A percentile compares a stretch with the other conserved stretches of the same genome.
Conservation (phyloP, 2,329 filamentous ascomycete genomes). For the Fusarium drepaniforme region DNA sequence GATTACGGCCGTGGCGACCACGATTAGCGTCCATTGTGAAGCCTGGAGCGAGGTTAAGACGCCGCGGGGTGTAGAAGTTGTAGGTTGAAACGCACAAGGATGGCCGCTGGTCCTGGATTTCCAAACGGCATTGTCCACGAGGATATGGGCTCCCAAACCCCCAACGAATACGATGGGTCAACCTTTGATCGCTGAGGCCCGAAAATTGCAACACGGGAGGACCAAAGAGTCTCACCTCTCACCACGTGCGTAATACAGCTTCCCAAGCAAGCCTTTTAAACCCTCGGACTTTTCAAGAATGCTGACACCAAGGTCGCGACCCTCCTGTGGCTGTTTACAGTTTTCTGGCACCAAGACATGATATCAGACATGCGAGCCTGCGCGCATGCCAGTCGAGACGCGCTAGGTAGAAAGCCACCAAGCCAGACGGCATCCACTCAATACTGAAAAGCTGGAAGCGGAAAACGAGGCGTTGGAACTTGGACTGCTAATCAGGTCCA, state of each 20-base stretch:
- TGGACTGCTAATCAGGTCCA: background rate
- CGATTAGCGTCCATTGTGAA: constrained; percentile 24
- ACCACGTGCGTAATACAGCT: background rate
- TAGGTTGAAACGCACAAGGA: constrained; percentile 6
- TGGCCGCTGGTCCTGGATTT: constrained; percentile 1
- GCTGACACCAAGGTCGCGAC: constrained; percentile 3
- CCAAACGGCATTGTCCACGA: background rate
- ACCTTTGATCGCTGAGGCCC: too few species aligned
- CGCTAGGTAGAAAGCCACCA: background rate
- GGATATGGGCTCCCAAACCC: background rate
- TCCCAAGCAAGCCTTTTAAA: background rate
- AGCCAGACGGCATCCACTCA: background rate
- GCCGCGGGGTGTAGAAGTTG: too few species aligned
- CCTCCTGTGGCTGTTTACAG: constrained; percentile 2
- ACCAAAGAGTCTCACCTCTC: background rate
- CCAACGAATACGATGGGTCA: background rate
- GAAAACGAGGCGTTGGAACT: background rate
- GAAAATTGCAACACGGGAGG: background rate
- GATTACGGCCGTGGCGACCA: constrained; percentile 18
- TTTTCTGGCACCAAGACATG: background rate
- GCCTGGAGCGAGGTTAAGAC: background rate
- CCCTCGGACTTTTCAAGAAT: background rate
- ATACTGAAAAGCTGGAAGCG: background rate
- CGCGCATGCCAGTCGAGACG: background rate
- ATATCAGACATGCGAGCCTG: constrained; percentile 6